Conservation (phyloP, 1,139 yeast genomes). For the Blastobotrys apis region DNA sequence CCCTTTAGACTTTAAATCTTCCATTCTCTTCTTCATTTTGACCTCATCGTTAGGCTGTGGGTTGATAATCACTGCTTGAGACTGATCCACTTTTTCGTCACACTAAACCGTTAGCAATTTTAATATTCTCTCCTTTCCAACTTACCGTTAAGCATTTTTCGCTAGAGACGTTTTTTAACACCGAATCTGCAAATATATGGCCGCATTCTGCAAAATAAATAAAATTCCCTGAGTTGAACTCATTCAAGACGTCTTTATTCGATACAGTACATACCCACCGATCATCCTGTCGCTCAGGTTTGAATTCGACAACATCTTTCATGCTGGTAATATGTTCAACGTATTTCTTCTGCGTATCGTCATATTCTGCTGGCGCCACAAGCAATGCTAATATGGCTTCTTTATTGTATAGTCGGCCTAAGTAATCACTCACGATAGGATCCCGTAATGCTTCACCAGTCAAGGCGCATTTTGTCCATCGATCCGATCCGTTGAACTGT, state of each 20-base stretch:
- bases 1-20: slow-evolving; percentile 34
- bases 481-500: slow-evolving; percentile 28
- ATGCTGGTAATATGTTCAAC: slow-evolving; percentile 45
- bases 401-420: slow-evolving; percentile 66
- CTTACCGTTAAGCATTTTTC: slow-evolving; percentile 1
- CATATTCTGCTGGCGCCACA: slow-evolving; percentile 37
- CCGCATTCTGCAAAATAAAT: slow-evolving; percentile 53
- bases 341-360: slow-evolving; percentile 22
- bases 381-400: slow-evolving; percentile 60
- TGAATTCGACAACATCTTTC: slow-evolving; percentile 50
- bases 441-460: slow-evolving; percentile 39
- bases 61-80: slow-evolving; percentile 40
- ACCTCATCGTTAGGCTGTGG: slow-evolving; percentile 28
- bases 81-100: slow-evolving; percentile 29
- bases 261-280: slow-evolving; percentile 54
- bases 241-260: slow-evolving; percentile 36
- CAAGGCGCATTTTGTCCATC: slow-evolving; percentile 45
- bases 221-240: slow-evolving; percentile 37
- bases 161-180: slow-evolving; percentile 35
- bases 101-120: slow-evolving; percentile 38
- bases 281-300: slow-evolving; percentile 28
- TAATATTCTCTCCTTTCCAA: neutral
- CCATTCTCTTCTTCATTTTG: slow-evolving; percentile 38
- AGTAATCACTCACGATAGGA: slow-evolving; percentile 67
- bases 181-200: slow-evolving; percentile 46